Evolutionary conservation across 495 filamentous ascomycete species (phyloP).

Genomic region (Lindgomyces ingoldianus): DNA sequence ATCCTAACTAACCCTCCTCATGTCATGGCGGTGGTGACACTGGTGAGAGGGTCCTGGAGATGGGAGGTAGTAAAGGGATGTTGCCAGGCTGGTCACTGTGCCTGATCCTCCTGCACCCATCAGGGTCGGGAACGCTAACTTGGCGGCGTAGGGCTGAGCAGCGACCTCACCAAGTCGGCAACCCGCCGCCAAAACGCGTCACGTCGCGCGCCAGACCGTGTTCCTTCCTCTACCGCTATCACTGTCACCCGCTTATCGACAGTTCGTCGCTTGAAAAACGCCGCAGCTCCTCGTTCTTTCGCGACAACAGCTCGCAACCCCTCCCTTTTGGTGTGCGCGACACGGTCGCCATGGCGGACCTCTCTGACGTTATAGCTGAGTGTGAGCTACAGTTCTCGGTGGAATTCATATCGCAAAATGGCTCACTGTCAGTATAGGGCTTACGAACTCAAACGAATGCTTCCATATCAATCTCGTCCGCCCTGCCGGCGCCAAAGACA

Average conservation of each 20-base stretch:
- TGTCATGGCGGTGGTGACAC: conserved; percentile 5
- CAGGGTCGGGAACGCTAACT: background rate
- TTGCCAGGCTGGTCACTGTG: background rate
- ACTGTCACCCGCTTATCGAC: background rate
- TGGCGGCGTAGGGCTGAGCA: background rate
- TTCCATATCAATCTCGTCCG: conserved; percentile 39
- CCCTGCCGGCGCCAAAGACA: conserved; percentile 12
- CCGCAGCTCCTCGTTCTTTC: too few species aligned
- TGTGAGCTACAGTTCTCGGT: conserved; percentile 55
- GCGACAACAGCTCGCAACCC: too few species aligned
- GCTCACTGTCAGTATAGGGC: conserved; percentile 26
- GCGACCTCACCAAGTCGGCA: too few species aligned
- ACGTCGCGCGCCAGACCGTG: background rate
- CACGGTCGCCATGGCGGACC: background rate
- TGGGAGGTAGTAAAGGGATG: background rate
- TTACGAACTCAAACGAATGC: conserved; percentile 40
- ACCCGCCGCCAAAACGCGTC: background rate
- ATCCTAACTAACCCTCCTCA: conserved; percentile 12
- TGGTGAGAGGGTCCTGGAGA: background rate
- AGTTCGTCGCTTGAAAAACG: too few species aligned
- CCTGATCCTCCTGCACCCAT: background rate
- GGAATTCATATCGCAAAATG: conserved; percentile 33
- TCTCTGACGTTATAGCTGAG: conserved; percentile 6
- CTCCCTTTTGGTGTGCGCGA: too few species aligned
- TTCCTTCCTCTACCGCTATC: background rate